Percentiles rank a stretch among this genome's conserved stretches.
These are phyloP conservation scores for Diaporthe humulicola DNA, from an alignment of 2,329 filamentous ascomycete species.

Conservation along the genomic window DNA sequence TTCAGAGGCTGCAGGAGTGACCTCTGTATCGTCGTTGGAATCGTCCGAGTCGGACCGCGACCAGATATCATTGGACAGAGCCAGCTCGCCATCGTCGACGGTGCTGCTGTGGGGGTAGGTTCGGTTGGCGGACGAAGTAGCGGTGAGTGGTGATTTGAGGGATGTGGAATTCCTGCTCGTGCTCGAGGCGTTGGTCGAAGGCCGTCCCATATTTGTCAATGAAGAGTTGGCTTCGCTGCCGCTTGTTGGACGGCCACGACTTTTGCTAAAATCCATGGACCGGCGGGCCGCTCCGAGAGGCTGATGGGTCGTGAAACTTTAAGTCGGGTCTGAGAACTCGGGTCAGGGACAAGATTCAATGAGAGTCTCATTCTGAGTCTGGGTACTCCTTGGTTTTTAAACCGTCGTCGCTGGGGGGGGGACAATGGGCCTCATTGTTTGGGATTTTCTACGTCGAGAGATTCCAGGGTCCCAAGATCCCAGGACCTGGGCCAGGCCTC, in stretches of 20 bases:
- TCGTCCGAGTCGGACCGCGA: constrained; percentile 44
- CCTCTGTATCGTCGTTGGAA: constrained; percentile 36
- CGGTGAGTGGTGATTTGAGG: constrained; percentile 37
- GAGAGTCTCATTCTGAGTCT: background rate
- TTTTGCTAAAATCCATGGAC: constrained; percentile 24
- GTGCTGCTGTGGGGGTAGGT: constrained; percentile 35
- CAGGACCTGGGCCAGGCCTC: constrained; percentile 27
- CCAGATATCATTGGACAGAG: constrained; percentile 42
- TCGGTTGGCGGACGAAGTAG: constrained; percentile 41
- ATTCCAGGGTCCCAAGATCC: constrained; percentile 21
- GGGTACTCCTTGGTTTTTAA: constrained; percentile 28
- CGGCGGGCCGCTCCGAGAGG: constrained; percentile 24
- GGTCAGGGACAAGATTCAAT: background rate
- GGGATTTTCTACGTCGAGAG: constrained; percentile 10
- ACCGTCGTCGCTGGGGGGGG: background rate
- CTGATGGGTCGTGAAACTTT: constrained; percentile 17
- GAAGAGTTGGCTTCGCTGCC: constrained; percentile 11
- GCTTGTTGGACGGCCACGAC: constrained; percentile 27
- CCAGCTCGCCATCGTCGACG: constrained; percentile 21
- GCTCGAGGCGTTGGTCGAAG: constrained; percentile 25
- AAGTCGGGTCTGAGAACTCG: constrained; percentile 7
- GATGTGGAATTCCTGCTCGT: constrained; percentile 29
- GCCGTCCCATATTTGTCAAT: constrained; percentile 23
- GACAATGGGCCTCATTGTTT: constrained; percentile 1
- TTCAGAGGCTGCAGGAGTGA: background rate